Conservation (phyloP, 2,329 filamentous ascomycete genomes). For the Pestalotiopsis sp. region DNA sequence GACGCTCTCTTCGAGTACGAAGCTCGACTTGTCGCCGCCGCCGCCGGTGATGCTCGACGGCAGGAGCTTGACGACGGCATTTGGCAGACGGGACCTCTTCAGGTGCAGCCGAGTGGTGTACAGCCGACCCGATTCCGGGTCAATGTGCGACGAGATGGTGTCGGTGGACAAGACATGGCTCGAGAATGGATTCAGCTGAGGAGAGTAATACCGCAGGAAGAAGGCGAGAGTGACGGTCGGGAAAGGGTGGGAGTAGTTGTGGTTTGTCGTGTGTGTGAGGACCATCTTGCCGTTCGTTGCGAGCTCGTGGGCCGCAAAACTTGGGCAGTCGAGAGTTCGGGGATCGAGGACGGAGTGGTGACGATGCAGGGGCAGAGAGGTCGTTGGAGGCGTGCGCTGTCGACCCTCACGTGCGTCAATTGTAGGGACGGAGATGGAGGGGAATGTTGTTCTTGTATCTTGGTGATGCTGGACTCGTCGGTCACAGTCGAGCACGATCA, state of each 20-base stretch:
- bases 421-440: not conserved
- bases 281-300: constrained; percentile 48
- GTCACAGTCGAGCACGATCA: constrained; percentile 1
- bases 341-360: not conserved
- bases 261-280: constrained; percentile 64
- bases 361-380: not conserved
- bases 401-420: not conserved
- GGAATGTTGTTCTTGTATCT: not conserved
- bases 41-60: constrained; percentile 70
- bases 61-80: constrained; percentile 73
- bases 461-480: constrained; percentile 2
- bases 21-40: constrained; percentile 69
- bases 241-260: constrained; percentile 79
- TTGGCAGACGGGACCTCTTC: constrained; percentile 77
- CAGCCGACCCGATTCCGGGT: constrained; percentile 71
- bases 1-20: constrained; percentile 77
- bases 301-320: not conserved
- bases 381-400: not conserved
- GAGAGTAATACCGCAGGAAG: constrained; percentile 80
- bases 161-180: constrained; percentile 82
- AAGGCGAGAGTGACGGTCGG: constrained; percentile 84
- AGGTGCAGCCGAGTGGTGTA: constrained; percentile 79
- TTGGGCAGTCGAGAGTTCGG: not conserved
- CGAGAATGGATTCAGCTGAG: constrained; percentile 73
- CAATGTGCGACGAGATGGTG: constrained; percentile 73